Base-by-base conservation (phyloP, 2,329 filamentous ascomycete species). In the Cryphonectria nitschkei region DNA sequence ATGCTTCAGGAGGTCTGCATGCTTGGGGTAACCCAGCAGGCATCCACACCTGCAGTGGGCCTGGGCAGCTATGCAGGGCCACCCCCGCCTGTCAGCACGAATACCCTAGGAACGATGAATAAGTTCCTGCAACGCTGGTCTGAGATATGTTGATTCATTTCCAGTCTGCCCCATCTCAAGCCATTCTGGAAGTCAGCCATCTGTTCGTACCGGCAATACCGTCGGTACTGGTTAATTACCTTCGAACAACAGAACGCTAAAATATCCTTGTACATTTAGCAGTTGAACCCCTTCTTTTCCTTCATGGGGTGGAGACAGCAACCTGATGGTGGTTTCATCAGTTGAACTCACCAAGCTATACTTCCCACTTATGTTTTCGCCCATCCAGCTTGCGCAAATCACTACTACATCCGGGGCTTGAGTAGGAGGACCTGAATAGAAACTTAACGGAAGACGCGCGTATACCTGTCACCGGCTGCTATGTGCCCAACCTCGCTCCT, bases 41-140 rank as follows among this genome's bases (percentile, higher is more conserved):
- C 54, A 26, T 50, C 46, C 62, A 43, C 34, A 26, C 64, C 19
- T 60, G 26, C 34, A 54, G 37, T 50, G 66, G 29, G 39, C n/a
- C 52, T 71, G 61, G 61, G 66, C 43, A 54, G 34, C 66, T 34
- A 50, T 41, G 65, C 52, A 71, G 69, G 62, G 56, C 69, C 58
- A 68, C 60, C 39, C 52, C 65, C 50, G 64, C 66, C 50, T 65
- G 66, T 65, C 66, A 71, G 56, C 41, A 52, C 29, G 14, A 37
- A n/a, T 41, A 34, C 46, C 46, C 46, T 3, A 9, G 22, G 22
- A 8, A 50, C 22, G 46, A 54, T 6, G 29, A 41, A 13, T 19
- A 19, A 41, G 13, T 32, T 56, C 4, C 41, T 67, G 56, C 41
- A 68, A 67, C 52, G 39, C 39, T 29, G 26, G 14, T 26, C 61